Base-by-base conservation (phyloP, 2,329 filamentous ascomycete species). In the Elsinoe batatas region DNA sequence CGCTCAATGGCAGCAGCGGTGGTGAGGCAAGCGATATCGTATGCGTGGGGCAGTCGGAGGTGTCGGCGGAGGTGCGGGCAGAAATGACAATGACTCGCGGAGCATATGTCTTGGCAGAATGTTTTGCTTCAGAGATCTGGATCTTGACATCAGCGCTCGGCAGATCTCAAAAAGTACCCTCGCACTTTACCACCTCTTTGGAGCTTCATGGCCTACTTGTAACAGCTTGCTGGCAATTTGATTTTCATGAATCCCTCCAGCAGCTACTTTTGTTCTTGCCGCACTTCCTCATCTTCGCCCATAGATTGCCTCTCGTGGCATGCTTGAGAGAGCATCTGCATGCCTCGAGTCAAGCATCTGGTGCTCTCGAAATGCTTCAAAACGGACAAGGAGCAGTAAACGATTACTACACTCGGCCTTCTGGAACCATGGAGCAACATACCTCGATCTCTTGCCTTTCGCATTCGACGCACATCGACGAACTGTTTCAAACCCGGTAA, bases 291-390 rank as follows among this genome's bases (percentile, higher is more conserved):
- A 15, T 7, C 20, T 44, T 20, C 26, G 8, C 38, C 32, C n/a
- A 10, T 30, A 46, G 12, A 22, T 30, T 26, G 54, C 57, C 18
- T 56, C 56, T 59, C 59, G 69, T 71, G 72, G 72, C 66, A 81
- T 81, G 79, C 77, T 81, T 67, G 78, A 81, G 76, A 76, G 76
- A 64, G 77, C 76, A 66, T 74, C 75, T 67, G 72, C 73, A 79
- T 81, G 77, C 70, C 74, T 81, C 73, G 72, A 79, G 72, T 72
- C 75, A 68, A 76, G 77, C 73, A 72, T 76, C 66, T 74, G 75
- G 66, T 72, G 74, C 62, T 71, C 78, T 64, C 64, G 79, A 58
- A 73, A 67, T 57, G 65, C 68, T 44, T 61, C 61, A 57, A 69
- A 67, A 57, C 65, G 62, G 60, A 66, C 65, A 54, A 63, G 70